Evolutionary conservation across 129 eudicot genomes (phyloP).

Genomic region (Flaveria robusta): DNA sequence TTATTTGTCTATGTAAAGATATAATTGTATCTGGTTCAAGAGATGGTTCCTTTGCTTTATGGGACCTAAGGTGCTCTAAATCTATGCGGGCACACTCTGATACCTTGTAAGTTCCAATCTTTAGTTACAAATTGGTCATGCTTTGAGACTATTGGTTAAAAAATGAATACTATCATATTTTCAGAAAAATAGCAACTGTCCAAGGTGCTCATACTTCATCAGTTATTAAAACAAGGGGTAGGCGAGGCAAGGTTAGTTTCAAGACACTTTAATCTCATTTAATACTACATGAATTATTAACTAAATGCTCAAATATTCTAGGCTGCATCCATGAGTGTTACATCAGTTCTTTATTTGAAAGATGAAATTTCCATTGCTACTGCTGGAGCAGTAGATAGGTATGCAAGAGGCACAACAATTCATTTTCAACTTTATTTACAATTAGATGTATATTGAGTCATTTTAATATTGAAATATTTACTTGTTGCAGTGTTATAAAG

Average conservation of each 20-base stretch:
- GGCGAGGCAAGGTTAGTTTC: slow-evolving; percentile 69
- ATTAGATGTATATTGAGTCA: not conserved
- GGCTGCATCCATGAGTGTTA: slow-evolving; percentile 83
- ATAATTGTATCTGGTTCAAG: slow-evolving; percentile 83
- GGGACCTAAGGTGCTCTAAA: slow-evolving; percentile 74
- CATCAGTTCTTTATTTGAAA: slow-evolving; percentile 76
- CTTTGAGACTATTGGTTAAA: not conserved
- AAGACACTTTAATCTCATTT: not conserved
- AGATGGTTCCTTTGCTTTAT: slow-evolving; percentile 88
- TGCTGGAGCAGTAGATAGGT: slow-evolving; percentile 98
- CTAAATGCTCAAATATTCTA: slow-evolving; percentile 27
- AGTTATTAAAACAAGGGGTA: slow-evolving; percentile 40
- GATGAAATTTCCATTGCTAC: slow-evolving; percentile 87
- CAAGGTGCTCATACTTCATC: slow-evolving; percentile 55
- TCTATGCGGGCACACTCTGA: slow-evolving; percentile 29
- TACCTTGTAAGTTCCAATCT: slow-evolving; percentile 48
- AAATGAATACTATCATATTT: slow-evolving; percentile 10
- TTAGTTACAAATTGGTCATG: not conserved
- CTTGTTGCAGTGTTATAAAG: slow-evolving; percentile 63
- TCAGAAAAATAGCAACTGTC: slow-evolving; percentile 46
- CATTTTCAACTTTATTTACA: not conserved
- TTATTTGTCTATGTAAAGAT: slow-evolving; percentile 40
- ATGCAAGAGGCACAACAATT: slow-evolving; percentile 11
- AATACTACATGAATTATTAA: not conserved
- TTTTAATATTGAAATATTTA: not conserved